A percentile compares a stretch with the other conserved stretches of the same genome.
These are phyloP conservation scores for Leccinum subrobustum DNA, from an alignment of 1,284 basidiomycete genomes.

Conservation along the genomic window DNA sequence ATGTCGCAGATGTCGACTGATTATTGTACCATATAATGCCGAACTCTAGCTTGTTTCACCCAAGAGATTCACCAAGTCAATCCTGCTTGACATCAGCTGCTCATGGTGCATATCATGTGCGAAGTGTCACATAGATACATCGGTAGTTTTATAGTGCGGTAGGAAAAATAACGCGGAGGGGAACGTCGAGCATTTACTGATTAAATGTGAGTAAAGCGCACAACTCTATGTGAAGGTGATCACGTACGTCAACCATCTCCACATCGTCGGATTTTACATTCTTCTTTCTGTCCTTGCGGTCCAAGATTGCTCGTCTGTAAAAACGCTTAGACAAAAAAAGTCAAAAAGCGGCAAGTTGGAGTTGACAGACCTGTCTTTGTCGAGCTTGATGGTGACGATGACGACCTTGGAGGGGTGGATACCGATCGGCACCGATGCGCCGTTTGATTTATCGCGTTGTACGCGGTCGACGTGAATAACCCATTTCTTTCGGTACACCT, in stretches of 20 bases:
- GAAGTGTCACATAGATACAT: constrained; percentile 50
- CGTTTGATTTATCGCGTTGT: constrained; percentile 97
- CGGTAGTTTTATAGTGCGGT: constrained; percentile 46
- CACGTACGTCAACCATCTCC: constrained; percentile 75
- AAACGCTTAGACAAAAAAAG: constrained; percentile 6
- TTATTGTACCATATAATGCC: constrained; percentile 16
- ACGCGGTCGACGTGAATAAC: constrained; percentile 99
- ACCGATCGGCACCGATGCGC: constrained; percentile 90
- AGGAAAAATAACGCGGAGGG: constrained; percentile 25
- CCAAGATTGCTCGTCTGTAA: constrained; percentile 72
- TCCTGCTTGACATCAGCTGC: constrained; percentile 12
- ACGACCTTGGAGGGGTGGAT: constrained; percentile 98
- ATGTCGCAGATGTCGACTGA: neutral
- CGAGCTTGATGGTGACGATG: constrained; percentile 88
- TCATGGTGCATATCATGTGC: constrained; percentile 55
- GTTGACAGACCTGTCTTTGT: constrained; percentile 72
- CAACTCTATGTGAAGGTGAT: constrained; percentile 16
- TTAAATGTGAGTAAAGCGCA: constrained; percentile 6
- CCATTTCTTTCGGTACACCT: constrained; percentile 99
- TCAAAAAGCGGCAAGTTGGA: neutral
- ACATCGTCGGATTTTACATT: constrained; percentile 52
- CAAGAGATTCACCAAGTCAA: neutral
- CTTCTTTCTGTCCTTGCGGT: constrained; percentile 79
- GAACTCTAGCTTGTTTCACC: constrained; percentile 4
- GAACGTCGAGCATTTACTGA: constrained; percentile 24